phyloP scores from a whole-genome alignment of 352 stramenopile genomes.

The Globisporangium takayamanum region DNA sequence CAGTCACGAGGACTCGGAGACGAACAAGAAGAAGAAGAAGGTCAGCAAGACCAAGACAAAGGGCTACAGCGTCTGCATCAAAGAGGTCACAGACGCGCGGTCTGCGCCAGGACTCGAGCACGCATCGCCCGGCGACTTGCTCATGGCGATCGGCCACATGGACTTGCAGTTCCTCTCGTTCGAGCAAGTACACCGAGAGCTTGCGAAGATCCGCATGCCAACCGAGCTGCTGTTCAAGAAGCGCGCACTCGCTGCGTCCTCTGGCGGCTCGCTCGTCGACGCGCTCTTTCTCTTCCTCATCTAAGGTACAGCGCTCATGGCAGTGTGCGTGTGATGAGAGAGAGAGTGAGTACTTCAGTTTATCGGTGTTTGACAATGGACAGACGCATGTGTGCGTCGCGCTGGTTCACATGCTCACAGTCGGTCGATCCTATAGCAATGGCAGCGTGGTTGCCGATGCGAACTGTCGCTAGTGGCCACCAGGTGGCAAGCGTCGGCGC shows the following conservation, averaged over 20 bases:
- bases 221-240: slow-evolving; percentile 69
- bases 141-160: slow-evolving; percentile 59
- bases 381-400: background rate
- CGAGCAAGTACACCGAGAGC: slow-evolving; percentile 44
- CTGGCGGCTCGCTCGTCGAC: slow-evolving; percentile 42
- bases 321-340: too few species aligned
- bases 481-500: slow-evolving; percentile 1
- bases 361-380: background rate
- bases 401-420: too few species aligned
- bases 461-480: too few species aligned
- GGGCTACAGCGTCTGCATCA: slow-evolving; percentile 56
- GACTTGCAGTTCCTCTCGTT: slow-evolving; percentile 64
- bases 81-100: slow-evolving; percentile 40
- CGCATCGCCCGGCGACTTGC: slow-evolving; percentile 43
- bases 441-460: too few species aligned
- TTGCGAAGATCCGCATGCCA: slow-evolving; percentile 32
- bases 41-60: slow-evolving; percentile 59
- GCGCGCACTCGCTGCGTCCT: slow-evolving; percentile 24
- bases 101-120: slow-evolving; percentile 49
- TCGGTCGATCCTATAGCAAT: too few species aligned
- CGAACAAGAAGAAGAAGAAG: slow-evolving; percentile 36
- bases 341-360: background rate
- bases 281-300: slow-evolving; percentile 61
- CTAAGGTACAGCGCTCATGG: background rate
- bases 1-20: slow-evolving; percentile 30